These are phyloP conservation scores for Lunasporangiospora selenospora DNA, from an alignment of 192 early-diverging fungal species.

Conservation along the genomic window DNA sequence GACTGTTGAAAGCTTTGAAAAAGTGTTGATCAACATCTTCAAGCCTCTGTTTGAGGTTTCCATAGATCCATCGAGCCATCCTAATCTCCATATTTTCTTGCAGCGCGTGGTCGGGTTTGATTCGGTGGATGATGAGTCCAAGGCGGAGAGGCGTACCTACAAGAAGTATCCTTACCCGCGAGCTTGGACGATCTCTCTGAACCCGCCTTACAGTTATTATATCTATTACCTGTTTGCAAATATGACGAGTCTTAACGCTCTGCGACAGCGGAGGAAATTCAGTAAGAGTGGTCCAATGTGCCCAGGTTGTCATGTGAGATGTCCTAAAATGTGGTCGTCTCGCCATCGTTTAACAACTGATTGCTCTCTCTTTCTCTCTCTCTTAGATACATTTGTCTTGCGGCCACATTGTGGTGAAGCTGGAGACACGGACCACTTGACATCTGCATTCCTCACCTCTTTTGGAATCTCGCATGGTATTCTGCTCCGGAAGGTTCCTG, in stretches of 20 bases:
- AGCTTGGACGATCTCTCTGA: conserved; percentile 62
- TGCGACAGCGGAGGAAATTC: conserved; percentile 74
- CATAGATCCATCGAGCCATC: conserved; percentile 81
- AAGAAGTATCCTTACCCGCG: conserved; percentile 79
- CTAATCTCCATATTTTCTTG: conserved; percentile 91
- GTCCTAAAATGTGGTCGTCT: neutral
- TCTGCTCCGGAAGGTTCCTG: conserved; percentile 91
- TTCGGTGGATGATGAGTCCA: conserved; percentile 94
- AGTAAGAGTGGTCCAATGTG: conserved; percentile 68
- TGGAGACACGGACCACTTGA: conserved; percentile 93
- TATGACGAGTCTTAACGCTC: conserved; percentile 81
- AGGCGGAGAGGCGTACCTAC: conserved; percentile 82
- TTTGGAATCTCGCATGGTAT: conserved; percentile 94
- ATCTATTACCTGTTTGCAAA: conserved; percentile 93
- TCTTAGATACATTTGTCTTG: conserved; percentile 88
- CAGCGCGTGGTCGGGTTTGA: conserved; percentile 96
- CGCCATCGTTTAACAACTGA: too few relatives aligned
- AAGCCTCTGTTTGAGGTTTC: conserved; percentile 94
- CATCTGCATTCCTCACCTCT: conserved; percentile 85
- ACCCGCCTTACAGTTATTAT: conserved; percentile 96
- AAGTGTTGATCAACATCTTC: conserved; percentile 84
- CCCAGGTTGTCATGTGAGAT: neutral
- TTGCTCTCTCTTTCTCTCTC: neutral
- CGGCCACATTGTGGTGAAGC: conserved; percentile 96
- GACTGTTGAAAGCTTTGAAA: conserved; percentile 73